Evolutionary conservation across 2,329 filamentous ascomycete genomes (phyloP).

Genomic region (Pseudogymnoascus sp.): DNA sequence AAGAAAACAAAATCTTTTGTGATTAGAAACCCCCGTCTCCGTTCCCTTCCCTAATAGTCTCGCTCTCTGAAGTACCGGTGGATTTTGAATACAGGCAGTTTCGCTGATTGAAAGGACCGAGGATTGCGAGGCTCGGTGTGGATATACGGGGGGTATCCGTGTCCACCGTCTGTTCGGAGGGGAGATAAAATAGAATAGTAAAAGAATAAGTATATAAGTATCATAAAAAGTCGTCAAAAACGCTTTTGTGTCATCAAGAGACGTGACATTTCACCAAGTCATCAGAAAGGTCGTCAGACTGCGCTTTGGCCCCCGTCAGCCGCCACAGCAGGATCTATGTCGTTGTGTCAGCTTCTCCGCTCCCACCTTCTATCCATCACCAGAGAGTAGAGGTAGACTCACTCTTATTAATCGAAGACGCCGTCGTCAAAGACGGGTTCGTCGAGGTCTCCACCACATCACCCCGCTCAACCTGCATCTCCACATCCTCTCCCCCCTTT

Average conservation of each 20-base stretch:
- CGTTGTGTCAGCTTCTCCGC: neutral
- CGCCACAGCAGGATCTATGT: neutral
- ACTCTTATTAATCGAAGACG: neutral
- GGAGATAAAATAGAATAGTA: neutral
- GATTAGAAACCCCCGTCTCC: neutral
- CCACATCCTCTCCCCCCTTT: neutral
- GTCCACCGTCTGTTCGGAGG: neutral
- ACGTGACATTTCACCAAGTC: neutral
- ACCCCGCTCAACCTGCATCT: neutral
- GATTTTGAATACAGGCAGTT: neutral
- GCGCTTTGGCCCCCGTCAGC: neutral
- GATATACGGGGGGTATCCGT: neutral
- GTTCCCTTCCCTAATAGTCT: neutral
- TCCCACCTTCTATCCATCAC: neutral
- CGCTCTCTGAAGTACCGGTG: neutral
- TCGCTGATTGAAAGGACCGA: neutral
- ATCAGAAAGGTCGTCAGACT: neutral
- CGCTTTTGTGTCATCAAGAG: neutral
- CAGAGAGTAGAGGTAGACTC: neutral
- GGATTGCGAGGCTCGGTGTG: neutral
- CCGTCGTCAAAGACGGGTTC: neutral
- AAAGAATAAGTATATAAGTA: neutral
- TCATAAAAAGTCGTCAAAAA: neutral
- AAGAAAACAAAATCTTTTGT: neutral
- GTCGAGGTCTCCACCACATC: neutral